Evolutionary conservation across 2,329 filamentous ascomycete genomes (phyloP).

Genomic region (Scopulariopsis brevicaulis): DNA sequence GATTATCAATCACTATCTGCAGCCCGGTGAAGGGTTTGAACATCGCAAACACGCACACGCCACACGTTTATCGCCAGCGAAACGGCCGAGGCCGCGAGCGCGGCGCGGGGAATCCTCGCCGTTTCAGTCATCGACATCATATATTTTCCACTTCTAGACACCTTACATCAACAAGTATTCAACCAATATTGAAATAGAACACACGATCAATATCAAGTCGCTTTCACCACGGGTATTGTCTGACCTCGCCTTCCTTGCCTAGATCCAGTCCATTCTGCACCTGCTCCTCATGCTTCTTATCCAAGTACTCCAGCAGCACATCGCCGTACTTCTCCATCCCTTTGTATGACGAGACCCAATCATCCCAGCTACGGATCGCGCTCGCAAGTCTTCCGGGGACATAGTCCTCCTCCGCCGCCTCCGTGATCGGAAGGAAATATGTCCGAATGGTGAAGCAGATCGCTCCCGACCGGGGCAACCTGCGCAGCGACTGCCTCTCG

Average conservation of each 20-base stretch:
- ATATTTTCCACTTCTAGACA: too few relatives aligned
- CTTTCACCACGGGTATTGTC: conserved; percentile 48
- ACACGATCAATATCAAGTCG: neutral
- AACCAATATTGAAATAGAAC: neutral
- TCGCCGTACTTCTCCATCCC: conserved; percentile 63
- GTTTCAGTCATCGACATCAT: neutral
- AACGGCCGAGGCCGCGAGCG: neutral
- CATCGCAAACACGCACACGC: neutral
- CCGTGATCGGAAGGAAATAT: conserved; percentile 63
- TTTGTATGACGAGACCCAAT: conserved; percentile 68
- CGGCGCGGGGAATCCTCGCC: neutral
- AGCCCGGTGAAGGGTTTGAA: neutral
- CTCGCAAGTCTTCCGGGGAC: conserved; percentile 70
- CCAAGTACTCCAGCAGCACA: conserved; percentile 66
- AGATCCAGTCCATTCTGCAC: conserved; percentile 53
- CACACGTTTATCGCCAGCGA: neutral
- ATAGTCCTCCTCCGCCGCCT: conserved; percentile 58
- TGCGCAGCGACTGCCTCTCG: conserved; percentile 58
- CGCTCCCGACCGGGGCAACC: conserved; percentile 45
- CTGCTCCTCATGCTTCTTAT: conserved; percentile 64
- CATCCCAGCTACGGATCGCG: conserved; percentile 70
- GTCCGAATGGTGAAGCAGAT: conserved; percentile 69
- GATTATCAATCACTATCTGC: too few relatives aligned
- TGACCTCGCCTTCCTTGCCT: conserved; percentile 45
- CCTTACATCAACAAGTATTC: neutral